phyloP scores from a whole-genome alignment of 495 filamentous ascomycete genomes.

The Lasiosphaeria ovina region DNA sequence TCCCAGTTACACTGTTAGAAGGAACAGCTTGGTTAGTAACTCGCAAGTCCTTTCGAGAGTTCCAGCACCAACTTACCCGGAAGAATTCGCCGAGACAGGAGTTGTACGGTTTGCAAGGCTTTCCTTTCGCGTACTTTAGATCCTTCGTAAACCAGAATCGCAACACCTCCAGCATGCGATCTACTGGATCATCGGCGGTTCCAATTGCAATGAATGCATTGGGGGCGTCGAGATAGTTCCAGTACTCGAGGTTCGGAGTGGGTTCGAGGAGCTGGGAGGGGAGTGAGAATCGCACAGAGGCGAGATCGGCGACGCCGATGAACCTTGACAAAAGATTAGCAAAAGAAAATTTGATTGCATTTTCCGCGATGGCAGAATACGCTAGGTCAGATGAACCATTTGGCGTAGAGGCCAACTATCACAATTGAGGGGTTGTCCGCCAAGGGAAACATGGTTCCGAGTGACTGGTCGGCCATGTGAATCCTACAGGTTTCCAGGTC shows the following conservation, averaged over 20 bases:
- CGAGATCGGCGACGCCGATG: slow-evolving; percentile 92
- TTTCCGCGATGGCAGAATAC: slow-evolving; percentile 2
- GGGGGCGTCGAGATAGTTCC: slow-evolving; percentile 95
- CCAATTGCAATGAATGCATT: slow-evolving; percentile 96
- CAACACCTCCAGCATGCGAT: slow-evolving; percentile 88
- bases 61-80: slow-evolving; percentile 56
- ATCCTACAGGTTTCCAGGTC: no score
- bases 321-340: slow-evolving; percentile 56
- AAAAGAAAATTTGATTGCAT: not conserved
- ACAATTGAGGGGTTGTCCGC: not conserved
- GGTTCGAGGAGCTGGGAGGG: slow-evolving; percentile 94
- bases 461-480: no score
- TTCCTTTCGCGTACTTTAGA: slow-evolving; percentile 97
- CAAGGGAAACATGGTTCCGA: no score
- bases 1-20: slow-evolving; percentile 82
- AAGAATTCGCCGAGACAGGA: slow-evolving; percentile 98
- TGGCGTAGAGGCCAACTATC: not conserved
- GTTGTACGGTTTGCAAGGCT: slow-evolving; percentile 98
- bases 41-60: not conserved
- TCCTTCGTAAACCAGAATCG: slow-evolving; percentile 99
- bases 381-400: not conserved
- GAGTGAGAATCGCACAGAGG: slow-evolving; percentile 90
- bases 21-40: slow-evolving; percentile 10
- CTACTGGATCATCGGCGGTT: slow-evolving; percentile 84
- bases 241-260: slow-evolving; percentile 95